A percentile compares a stretch with the other conserved stretches of the same genome.
Conservation (phyloP, 2,329 filamentous ascomycete species). For the Pyrenochaeta sp. region DNA sequence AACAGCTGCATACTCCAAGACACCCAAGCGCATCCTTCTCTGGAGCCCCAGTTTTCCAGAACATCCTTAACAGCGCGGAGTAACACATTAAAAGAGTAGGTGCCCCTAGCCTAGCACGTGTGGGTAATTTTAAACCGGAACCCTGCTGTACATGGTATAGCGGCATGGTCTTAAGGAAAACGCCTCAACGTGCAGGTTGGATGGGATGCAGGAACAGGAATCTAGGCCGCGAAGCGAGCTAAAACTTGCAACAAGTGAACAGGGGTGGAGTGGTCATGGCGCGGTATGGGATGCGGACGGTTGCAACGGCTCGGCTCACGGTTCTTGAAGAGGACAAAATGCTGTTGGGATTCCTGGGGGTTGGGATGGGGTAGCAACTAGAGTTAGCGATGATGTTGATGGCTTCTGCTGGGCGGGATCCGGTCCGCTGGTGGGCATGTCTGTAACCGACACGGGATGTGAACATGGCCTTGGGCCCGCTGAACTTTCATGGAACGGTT, state of each 20-base stretch:
- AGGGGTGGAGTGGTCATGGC: background rate
- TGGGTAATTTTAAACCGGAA: conserved; percentile 1
- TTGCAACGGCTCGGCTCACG: conserved; percentile 2
- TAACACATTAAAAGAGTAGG: background rate
- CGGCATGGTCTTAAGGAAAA: background rate
- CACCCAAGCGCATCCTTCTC: background rate
- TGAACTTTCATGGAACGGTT: background rate
- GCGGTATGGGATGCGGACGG: background rate
- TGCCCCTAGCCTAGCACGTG: background rate
- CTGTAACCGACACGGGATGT: background rate
- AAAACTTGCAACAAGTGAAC: background rate
- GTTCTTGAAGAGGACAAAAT: background rate
- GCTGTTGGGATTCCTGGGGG: background rate
- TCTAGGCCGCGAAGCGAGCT: background rate
- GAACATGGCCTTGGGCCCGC: background rate
- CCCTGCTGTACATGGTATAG: background rate
- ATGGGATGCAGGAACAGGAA: background rate
- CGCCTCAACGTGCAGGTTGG: background rate
- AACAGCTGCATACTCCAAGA: background rate
- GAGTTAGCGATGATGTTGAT: background rate
- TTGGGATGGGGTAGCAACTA: background rate
- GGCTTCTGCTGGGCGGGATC: background rate
- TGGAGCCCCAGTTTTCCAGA: background rate
- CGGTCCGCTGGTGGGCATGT: background rate
- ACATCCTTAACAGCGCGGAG: background rate